phyloP scores from a whole-genome alignment of 1,284 basidiomycete species.

The Tetrapyrgos nigripes region DNA sequence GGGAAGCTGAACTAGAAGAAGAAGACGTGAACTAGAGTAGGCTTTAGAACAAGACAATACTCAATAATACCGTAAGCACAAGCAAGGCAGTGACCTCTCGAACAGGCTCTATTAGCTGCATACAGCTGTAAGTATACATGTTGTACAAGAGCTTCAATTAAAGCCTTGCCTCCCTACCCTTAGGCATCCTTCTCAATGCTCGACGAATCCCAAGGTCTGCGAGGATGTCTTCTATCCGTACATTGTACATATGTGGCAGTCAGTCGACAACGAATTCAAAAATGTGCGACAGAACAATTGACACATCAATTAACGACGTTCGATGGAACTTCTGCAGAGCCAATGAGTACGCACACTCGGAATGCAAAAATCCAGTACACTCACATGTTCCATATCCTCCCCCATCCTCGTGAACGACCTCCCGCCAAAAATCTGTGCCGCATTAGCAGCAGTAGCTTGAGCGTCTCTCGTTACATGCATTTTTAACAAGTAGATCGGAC shows the following conservation, averaged over 20 bases:
- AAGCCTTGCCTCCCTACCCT: constrained; percentile 50
- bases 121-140: too few relatives aligned
- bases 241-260: background rate
- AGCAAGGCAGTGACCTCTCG: too few relatives aligned
- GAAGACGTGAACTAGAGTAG: too few relatives aligned
- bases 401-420: constrained; percentile 74
- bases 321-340: constrained; percentile 57
- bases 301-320: constrained; percentile 65
- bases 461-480: constrained; percentile 31
- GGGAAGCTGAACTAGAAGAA: background rate
- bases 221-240: constrained; percentile 51
- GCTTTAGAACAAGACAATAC: too few relatives aligned
- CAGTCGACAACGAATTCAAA: background rate
- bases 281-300: constrained; percentile 28
- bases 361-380: constrained; percentile 26
- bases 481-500: background rate
- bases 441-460: constrained; percentile 68
- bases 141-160: too few relatives aligned
- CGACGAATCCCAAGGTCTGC: constrained; percentile 71
- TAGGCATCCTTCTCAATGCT: constrained; percentile 64
- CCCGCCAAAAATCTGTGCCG: constrained; percentile 71
- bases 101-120: too few relatives aligned
- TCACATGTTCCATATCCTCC: constrained; percentile 64
- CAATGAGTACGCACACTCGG: background rate
- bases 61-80: too few relatives aligned